Conservation (phyloP, 164 flowering plant genomes). For the grape (Vitis vinifera) region ASM3070453v1 NC_081805.1:2594501-2595000, state of each 20-base stretch:
- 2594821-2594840: conserved; percentile 37
- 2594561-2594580: conserved; percentile 42
- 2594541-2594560: too few species aligned
- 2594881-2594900: conserved; percentile 15
- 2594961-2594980: conserved; percentile 60
- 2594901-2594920: conserved; percentile 46
- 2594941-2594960: conserved; percentile 55
- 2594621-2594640: conserved; percentile 43
- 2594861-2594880: conserved; percentile 37
- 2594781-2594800: too few species aligned
- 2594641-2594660: conserved; percentile 65
- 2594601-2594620: conserved; percentile 50
- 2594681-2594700: conserved; percentile 41
- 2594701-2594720: conserved; percentile 52
- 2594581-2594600: conserved; percentile 49
- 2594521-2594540: too few species aligned
- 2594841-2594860: conserved; percentile 50
- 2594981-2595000: conserved; percentile 31
- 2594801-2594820: not conserved
- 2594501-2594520: not conserved
- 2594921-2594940: conserved; percentile 48
- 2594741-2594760: not conserved
- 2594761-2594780: not conserved
- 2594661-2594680: conserved; percentile 50
- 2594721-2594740: not conserved